These are phyloP conservation scores for Flaveria bidentis DNA, from an alignment of 129 eudicot genomes.

Conservation along the genomic window DNA sequence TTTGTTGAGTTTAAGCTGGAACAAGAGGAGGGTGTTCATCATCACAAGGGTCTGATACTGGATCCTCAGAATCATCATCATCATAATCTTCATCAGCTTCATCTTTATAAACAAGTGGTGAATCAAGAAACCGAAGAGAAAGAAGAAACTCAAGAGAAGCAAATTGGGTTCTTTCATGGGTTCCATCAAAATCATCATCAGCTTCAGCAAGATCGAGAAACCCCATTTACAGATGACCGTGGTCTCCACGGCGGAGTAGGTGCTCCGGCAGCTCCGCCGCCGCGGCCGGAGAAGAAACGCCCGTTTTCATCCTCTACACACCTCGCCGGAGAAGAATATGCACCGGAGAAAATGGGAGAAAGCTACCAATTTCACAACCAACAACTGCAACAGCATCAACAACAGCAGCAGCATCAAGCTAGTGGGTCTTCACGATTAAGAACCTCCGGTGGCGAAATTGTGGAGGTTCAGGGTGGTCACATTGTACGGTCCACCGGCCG, in stretches of 20 bases:
- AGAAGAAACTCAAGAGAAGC: conserved; percentile 8
- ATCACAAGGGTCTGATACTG: conserved; percentile 69
- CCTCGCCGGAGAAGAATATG: conserved; percentile 55
- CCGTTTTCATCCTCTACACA: conserved; percentile 44
- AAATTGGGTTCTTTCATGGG: conserved; percentile 37
- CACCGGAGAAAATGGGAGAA: conserved; percentile 65
- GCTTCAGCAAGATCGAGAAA: conserved; percentile 46
- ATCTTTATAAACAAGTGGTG: conserved; percentile 30
- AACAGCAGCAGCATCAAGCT: conserved; percentile 29
- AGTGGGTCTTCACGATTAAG: conserved; percentile 56
- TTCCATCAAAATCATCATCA: conserved; percentile 37
- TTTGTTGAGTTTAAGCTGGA: conserved; percentile 53
- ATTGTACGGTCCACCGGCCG: conserved; percentile 91
- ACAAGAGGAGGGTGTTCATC: conserved; percentile 24
- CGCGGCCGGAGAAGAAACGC: conserved; percentile 44
- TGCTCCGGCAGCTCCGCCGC: neutral
- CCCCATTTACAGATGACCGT: conserved; percentile 30
- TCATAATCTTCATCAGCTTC: conserved; percentile 25
- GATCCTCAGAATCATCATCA: conserved; percentile 66
- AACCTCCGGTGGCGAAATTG: conserved; percentile 67
- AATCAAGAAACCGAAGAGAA: conserved; percentile 4
- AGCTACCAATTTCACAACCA: conserved; percentile 31
- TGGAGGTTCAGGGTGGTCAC: conserved; percentile 94
- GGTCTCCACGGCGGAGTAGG: conserved; percentile 31
- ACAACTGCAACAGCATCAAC: conserved; percentile 35